phyloP scores from a whole-genome alignment of 2,329 filamentous ascomycete genomes.

The Aspergillus sojae region DNA sequence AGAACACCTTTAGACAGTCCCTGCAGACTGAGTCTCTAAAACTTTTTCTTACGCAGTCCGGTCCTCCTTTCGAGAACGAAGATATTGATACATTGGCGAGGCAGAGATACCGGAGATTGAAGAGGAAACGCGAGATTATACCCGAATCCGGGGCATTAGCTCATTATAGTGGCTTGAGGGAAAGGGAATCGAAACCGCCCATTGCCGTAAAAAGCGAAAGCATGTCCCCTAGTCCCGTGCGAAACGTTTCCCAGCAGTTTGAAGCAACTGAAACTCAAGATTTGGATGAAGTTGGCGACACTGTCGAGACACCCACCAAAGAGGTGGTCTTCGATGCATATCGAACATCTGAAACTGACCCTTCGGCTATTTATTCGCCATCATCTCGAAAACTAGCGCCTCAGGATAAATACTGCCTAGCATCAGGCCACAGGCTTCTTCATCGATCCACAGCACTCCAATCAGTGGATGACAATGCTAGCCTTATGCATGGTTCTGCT shows the following conservation, averaged over 20 bases:
- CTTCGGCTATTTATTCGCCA: neutral
- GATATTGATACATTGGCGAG: slow-evolving; percentile 2
- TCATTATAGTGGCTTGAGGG: neutral
- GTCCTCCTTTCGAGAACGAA: slow-evolving; percentile 11
- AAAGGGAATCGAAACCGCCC: slow-evolving; percentile 18
- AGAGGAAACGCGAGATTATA: slow-evolving; percentile 23
- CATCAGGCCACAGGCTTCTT: neutral
- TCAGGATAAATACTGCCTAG: neutral
- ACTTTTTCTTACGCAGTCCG: slow-evolving; percentile 22
- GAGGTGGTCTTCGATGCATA: slow-evolving; percentile 10
- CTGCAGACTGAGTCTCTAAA: slow-evolving; percentile 6
- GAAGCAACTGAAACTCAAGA: slow-evolving; percentile 61
- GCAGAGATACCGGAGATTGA: slow-evolving; percentile 17
- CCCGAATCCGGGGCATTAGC: neutral
- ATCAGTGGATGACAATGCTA: slow-evolving; percentile 33
- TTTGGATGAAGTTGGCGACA: slow-evolving; percentile 54
- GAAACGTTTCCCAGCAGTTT: slow-evolving; percentile 9
- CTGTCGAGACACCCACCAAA: slow-evolving; percentile 46
- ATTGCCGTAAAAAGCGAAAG: slow-evolving; percentile 40
- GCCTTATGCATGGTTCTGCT: neutral
- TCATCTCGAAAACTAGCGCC: neutral
- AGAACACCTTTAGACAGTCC: neutral
- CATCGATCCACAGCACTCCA: slow-evolving; percentile 25
- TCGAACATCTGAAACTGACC: neutral
- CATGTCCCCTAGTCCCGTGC: slow-evolving; percentile 37